Evolutionary conservation across 768 basidiomycete species (phyloP).

Genomic region (Serpula lacrymans): DNA sequence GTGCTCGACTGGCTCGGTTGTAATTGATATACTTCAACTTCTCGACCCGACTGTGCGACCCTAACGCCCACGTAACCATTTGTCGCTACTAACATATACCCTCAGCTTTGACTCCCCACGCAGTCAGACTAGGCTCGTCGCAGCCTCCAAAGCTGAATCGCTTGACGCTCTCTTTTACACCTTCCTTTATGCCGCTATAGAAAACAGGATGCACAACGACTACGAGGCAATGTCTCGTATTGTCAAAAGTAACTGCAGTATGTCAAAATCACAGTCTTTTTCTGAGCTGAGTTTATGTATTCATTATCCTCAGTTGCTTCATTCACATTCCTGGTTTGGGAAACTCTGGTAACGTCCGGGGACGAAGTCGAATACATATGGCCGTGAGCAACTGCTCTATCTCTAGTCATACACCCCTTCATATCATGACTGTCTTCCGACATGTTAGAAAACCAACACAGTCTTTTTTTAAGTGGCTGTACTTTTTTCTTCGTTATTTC

Average conservation of each 20-base stretch:
- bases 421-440: neutral
- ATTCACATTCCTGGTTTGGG: slow-evolving; percentile 23
- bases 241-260: slow-evolving; percentile 1
- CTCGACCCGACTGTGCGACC: no score
- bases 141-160: no score
- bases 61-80: no score
- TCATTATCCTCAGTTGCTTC: slow-evolving; percentile 20
- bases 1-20: no score
- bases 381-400: slow-evolving; percentile 19
- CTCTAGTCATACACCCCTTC: neutral
- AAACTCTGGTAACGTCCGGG: slow-evolving; percentile 20
- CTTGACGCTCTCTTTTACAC: no score
- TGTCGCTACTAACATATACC: no score
- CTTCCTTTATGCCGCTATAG: no score
- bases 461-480: slow-evolving; percentile 26
- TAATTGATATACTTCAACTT: no score
- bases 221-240: neutral
- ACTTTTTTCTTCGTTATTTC: slow-evolving; percentile 24
- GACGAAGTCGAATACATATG: slow-evolving; percentile 27
- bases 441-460: slow-evolving; percentile 17
- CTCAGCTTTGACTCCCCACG: no score
- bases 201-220: neutral
- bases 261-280: neutral
- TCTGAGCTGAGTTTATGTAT: no score
- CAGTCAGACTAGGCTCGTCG: no score